phyloP scores from a whole-genome alignment of 305 asterid genomes.

The Stenogyne calaminthoides region DNA sequence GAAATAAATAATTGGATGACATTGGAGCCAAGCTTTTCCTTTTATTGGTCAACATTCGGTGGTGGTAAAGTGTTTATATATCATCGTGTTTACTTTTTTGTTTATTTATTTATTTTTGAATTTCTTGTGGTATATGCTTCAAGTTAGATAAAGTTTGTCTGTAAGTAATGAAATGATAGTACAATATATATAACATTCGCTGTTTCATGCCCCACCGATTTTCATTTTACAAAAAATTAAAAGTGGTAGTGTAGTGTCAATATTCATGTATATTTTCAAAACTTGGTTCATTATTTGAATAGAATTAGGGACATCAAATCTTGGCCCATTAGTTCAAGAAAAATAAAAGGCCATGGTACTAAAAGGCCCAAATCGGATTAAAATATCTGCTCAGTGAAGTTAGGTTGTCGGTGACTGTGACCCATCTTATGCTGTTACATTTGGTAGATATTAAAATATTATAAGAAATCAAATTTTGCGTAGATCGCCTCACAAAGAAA shows the following conservation, averaged over 20 bases:
- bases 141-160: conserved; percentile 39
- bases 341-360: too few species aligned
- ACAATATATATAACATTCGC: conserved; percentile 29
- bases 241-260: too few species aligned
- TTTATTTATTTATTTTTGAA: background rate
- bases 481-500: too few species aligned
- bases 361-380: too few species aligned
- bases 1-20: background rate
- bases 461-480: too few species aligned
- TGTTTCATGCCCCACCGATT: conserved; percentile 39
- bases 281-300: background rate
- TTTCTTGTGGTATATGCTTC: conserved; percentile 36
- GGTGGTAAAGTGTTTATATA: conserved; percentile 19
- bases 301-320: background rate
- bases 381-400: too few species aligned
- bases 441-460: too few species aligned
- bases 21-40: conserved; percentile 28
- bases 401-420: too few species aligned
- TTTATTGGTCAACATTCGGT: conserved; percentile 36
- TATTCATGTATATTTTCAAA: background rate
- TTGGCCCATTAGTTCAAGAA: conserved; percentile 8
- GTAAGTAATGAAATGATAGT: conserved; percentile 22
- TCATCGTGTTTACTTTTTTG: conserved; percentile 15
- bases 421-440: too few species aligned
- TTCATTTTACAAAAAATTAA: conserved; percentile 1